phyloP scores from a whole-genome alignment of 139 green algal genomes.

The Bryopsis sp. region DNA sequence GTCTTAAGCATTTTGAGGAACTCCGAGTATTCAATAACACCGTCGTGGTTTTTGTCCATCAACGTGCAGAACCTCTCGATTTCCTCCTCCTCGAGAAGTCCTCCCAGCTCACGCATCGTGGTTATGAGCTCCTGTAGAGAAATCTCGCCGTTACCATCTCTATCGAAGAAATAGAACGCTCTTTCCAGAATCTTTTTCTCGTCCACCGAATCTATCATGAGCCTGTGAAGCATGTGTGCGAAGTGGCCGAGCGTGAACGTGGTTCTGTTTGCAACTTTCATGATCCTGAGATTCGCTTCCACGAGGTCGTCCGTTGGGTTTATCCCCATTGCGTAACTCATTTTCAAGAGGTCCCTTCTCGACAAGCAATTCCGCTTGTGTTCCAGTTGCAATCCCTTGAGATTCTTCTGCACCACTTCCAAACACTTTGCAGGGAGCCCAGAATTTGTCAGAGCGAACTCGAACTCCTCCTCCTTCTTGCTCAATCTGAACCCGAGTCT shows the following conservation, averaged over 20 bases:
- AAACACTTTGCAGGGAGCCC: no score
- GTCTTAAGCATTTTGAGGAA: constrained; percentile 6
- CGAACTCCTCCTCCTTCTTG: no score
- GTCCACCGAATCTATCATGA: background rate
- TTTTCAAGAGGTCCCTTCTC: background rate
- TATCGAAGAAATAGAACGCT: constrained; percentile 25
- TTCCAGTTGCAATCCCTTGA: no score
- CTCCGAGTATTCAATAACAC: constrained; percentile 11
- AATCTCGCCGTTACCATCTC: constrained; percentile 19
- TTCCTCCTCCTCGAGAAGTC: background rate
- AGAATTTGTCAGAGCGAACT: no score
- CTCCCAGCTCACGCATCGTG: constrained; percentile 12
- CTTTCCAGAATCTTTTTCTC: constrained; percentile 10
- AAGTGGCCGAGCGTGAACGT: background rate
- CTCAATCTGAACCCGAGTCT: no score
- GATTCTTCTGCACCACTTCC: no score
- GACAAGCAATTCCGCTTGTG: background rate
- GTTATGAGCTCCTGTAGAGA: constrained; percentile 2
- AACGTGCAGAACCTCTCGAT: constrained; percentile 17
- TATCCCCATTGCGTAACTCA: constrained; percentile 12
- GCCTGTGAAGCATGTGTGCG: background rate
- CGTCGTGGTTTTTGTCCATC: constrained; percentile 6
- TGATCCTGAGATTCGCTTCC: background rate
- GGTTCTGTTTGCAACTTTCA: background rate
- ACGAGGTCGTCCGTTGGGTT: constrained; percentile 11